A percentile compares a stretch with the other conserved stretches of the same genome.
These are phyloP conservation scores for Solanum acaule DNA, from an alignment of 257 asterid species.

Conservation along the genomic window DNA sequence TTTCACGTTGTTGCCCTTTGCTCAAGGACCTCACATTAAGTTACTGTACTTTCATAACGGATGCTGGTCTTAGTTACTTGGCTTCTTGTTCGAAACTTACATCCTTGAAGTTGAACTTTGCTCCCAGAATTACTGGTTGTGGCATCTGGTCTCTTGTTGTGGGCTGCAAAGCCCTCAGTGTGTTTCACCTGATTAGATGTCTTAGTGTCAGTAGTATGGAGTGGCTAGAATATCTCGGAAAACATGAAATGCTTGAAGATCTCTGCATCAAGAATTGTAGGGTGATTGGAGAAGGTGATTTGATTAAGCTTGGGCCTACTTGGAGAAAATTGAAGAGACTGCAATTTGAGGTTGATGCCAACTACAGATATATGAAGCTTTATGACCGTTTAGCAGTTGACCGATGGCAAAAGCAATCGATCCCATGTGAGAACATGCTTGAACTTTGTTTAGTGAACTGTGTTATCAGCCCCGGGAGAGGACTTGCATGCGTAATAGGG, in stretches of 20 bases:
- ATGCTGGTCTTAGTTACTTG: conserved; percentile 54
- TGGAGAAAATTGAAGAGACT: conserved; percentile 52
- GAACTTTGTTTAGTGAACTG: conserved; percentile 73
- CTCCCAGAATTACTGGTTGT: conserved; percentile 72
- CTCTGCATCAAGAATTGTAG: conserved; percentile 73
- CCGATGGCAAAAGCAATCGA: conserved; percentile 54
- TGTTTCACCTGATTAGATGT: conserved; percentile 61
- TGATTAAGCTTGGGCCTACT: conserved; percentile 50
- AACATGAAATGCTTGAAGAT: conserved; percentile 60
- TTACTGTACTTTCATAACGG: conserved; percentile 70
- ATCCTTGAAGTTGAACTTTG: conserved; percentile 50
- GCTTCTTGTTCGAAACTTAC: conserved; percentile 58
- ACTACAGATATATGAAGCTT: conserved; percentile 64
- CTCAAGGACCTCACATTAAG: conserved; percentile 58
- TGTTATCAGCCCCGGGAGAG: conserved; percentile 69
- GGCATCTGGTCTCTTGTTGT: conserved; percentile 67
- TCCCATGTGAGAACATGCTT: conserved; percentile 59
- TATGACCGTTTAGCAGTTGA: conserved; percentile 52
- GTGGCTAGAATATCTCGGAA: conserved; percentile 84
- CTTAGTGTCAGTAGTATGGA: conserved; percentile 49
- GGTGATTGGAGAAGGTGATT: conserved; percentile 79
- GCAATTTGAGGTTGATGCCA: conserved; percentile 78
- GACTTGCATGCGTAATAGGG: conserved; percentile 75
- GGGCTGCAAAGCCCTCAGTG: conserved; percentile 50
- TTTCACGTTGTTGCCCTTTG: conserved; percentile 45